These are phyloP conservation scores for Saccharomycopsis crataegensis DNA, from an alignment of 1,139 yeast species.

Conservation along the genomic window DNA sequence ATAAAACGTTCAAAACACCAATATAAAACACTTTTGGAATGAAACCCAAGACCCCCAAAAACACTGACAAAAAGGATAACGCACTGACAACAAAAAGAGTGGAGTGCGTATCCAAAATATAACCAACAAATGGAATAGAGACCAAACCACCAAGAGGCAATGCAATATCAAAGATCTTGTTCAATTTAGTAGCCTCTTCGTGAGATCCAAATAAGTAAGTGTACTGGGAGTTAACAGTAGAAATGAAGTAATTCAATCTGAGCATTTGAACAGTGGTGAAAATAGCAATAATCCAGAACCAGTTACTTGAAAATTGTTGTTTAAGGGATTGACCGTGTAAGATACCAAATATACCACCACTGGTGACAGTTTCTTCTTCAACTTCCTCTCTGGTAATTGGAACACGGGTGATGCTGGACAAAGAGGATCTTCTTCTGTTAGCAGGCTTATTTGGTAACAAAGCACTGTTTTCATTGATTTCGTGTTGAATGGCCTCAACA, in stretches of 20 bases:
- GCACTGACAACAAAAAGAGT: conserved; percentile 39
- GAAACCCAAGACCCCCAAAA: conserved; percentile 38
- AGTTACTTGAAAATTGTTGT: conserved; percentile 44
- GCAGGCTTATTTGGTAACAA: conserved; percentile 7
- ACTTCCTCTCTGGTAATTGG: conserved; percentile 10
- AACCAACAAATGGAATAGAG: conserved; percentile 55
- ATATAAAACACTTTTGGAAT: conserved; percentile 25
- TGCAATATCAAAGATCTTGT: conserved; percentile 52
- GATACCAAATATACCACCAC: conserved; percentile 34
- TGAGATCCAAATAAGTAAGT: conserved; percentile 39
- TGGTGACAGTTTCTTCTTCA: conserved; percentile 5
- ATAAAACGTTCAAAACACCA: conserved; percentile 40
- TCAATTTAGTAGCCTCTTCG: conserved; percentile 38
- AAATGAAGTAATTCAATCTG: conserved; percentile 55
- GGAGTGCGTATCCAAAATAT: conserved; percentile 45
- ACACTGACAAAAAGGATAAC: conserved; percentile 37
- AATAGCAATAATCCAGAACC: conserved; percentile 48
- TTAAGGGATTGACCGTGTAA: conserved; percentile 44
- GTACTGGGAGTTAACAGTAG: conserved; percentile 52
- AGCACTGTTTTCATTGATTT: conserved; percentile 12
- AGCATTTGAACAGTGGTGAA: conserved; percentile 60
- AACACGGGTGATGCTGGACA: conserved; percentile 13
- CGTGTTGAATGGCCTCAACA: conserved; percentile 8
- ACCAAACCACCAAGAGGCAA: conserved; percentile 53
- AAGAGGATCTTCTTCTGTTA: conserved; percentile 18